Evolutionary conservation across 176 grass and related monocot genomes (phyloP), one percentile per base, ranked within the genome.

Genomic region (Avena insularis): DNA sequence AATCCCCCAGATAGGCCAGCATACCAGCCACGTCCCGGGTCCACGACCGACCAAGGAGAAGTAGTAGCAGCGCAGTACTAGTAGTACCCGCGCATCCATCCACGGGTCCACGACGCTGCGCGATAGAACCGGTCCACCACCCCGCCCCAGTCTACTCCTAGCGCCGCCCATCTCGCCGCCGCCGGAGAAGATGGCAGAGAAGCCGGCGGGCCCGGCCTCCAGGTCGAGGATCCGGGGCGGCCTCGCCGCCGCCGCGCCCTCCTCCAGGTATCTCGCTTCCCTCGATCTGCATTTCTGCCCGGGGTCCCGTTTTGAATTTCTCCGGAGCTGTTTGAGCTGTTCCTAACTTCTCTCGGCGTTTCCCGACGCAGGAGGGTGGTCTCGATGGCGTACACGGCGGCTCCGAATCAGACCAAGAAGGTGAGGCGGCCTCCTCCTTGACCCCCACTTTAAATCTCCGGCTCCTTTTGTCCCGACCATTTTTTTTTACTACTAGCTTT

Each of bases 241-340:
- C 19, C 54, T 92, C 56, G 72, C 79, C 23, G 35, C 86, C 54
- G 79, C 86, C 16, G 83, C 86, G 27, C 83, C 90, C 63, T 86
- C 83, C 72, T 71, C 78, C 62, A 92, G 90, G 90, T 89, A 36
- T 31, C 40, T 49, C 85, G 55, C 72, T 53, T 57, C 78, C 53
- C 35, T 92, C 83, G 90, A 92, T 92, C 90, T 86, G 90, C 90
- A 81, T 88, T 88, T 62, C 38, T 35, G 13, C 57, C 75, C 29
- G 43, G 19, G 23, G 9, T 13, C 57, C 25, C 16, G 51, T 84
- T 87, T 87, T 80, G 85, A 84, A 56, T 72, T 80, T 46, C 15
- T 71, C 67, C 57, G 38, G 83, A 77, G 58, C 69, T 9, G 51
- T 3, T 43, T 23, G 55, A 55, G 60, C 70, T 31, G 43, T 82